Evolutionary conservation across 2,329 filamentous ascomycete species (phyloP).

Genomic region (Xylaria sp.): DNA sequence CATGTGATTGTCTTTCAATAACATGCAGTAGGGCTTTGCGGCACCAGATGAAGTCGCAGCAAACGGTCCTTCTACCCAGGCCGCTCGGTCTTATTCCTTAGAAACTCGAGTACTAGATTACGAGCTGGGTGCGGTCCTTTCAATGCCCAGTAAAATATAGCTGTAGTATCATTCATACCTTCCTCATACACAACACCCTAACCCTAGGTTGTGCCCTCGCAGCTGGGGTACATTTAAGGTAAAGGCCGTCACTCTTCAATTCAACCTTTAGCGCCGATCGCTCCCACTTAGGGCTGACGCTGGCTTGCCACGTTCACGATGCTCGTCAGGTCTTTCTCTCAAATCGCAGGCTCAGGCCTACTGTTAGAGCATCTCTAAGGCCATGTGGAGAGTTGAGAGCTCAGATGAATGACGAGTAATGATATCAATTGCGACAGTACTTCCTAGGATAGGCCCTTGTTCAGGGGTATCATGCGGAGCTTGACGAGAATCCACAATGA

Average conservation of each 20-base stretch:
- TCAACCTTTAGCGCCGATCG: background rate
- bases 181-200: background rate
- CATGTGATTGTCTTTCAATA: background rate
- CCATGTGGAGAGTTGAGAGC: no score
- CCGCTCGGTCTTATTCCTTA: background rate
- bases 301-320: no score
- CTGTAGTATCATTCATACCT: background rate
- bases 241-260: background rate
- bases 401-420: no score
- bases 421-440: no score
- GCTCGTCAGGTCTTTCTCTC: no score
- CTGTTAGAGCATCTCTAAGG: no score
- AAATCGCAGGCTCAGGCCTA: no score
- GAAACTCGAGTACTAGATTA: background rate
- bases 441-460: background rate
- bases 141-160: background rate
- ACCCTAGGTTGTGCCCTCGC: background rate
- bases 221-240: background rate
- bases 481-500: background rate
- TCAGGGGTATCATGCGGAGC: conserved; percentile 3
- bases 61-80: background rate
- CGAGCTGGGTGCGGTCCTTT: background rate
- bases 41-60: background rate
- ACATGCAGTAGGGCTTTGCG: background rate
- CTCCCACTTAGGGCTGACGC: background rate